Evolutionary conservation across 2,329 filamentous ascomycete species (phyloP).

Genomic region (Hypoxylon sp.): DNA sequence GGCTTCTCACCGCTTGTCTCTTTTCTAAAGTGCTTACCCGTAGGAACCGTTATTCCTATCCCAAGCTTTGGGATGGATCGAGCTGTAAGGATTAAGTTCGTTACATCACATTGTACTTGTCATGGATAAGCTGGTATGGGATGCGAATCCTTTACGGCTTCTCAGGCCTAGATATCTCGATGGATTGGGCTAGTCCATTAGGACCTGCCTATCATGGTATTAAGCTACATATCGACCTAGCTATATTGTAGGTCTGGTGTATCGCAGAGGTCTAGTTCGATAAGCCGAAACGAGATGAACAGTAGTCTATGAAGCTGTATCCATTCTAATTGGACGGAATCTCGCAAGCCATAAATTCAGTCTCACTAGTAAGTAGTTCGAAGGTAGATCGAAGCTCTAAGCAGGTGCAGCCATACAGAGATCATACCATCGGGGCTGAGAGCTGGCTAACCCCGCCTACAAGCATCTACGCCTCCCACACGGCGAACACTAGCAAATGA

Average conservation of each 20-base stretch:
- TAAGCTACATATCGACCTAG: not conserved
- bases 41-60: too few relatives aligned
- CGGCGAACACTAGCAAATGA: slow-evolving; percentile 17
- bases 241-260: not conserved
- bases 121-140: not conserved
- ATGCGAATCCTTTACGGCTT: not conserved
- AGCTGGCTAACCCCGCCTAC: slow-evolving; percentile 23
- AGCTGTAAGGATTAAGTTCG: too few relatives aligned
- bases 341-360: not conserved
- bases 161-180: not conserved
- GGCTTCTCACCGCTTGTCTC: too few relatives aligned
- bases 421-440: slow-evolving; percentile 12
- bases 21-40: too few relatives aligned
- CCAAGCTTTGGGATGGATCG: too few relatives aligned
- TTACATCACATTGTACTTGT: too few relatives aligned
- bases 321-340: not conserved
- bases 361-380: not conserved
- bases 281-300: not conserved
- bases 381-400: not conserved
- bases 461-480: slow-evolving; percentile 27
- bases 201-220: not conserved
- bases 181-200: not conserved
- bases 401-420: slow-evolving; percentile 16
- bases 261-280: not conserved
- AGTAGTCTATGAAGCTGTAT: not conserved